Evolutionary conservation across 2,329 filamentous ascomycete genomes (phyloP).

Genomic region (Colletotrichum graminicola): DNA sequence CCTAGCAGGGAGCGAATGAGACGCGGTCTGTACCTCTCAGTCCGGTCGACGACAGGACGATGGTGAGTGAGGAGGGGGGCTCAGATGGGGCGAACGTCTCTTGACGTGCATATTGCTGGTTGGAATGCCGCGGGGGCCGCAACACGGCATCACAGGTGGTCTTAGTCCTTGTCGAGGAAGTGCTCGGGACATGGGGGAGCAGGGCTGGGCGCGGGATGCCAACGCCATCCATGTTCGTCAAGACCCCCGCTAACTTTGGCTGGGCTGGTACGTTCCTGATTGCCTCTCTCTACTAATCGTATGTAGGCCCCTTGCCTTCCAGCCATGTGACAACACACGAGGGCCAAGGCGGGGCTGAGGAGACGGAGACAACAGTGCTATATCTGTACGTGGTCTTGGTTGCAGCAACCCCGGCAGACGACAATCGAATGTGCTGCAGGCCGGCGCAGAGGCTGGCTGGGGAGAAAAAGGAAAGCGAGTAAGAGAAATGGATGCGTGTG

Average conservation of each 20-base stretch:
- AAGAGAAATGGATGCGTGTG: background rate
- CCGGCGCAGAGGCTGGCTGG: background rate
- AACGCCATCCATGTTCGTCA: slow-evolving; percentile 30
- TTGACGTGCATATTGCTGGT: slow-evolving; percentile 41
- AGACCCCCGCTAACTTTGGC: slow-evolving; percentile 19
- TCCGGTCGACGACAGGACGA: slow-evolving; percentile 26
- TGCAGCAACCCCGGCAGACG: slow-evolving; percentile 5
- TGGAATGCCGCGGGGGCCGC: slow-evolving; percentile 18
- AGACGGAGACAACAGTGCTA: slow-evolving; percentile 8
- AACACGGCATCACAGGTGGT: slow-evolving; percentile 12
- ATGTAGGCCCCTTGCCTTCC: slow-evolving; percentile 12
- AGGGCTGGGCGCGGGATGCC: slow-evolving; percentile 28
- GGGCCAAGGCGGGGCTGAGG: slow-evolving; percentile 6
- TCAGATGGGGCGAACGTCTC: slow-evolving; percentile 34
- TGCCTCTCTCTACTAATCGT: slow-evolving; percentile 1
- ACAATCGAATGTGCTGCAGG: background rate
- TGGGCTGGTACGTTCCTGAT: background rate
- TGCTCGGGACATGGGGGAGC: slow-evolving; percentile 17
- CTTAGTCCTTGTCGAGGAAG: slow-evolving; percentile 29
- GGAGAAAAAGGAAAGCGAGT: background rate
- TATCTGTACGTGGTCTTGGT: background rate
- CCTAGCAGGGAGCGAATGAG: slow-evolving; percentile 29
- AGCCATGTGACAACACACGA: background rate
- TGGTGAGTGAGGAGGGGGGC: slow-evolving; percentile 21
- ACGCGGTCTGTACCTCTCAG: slow-evolving; percentile 31